A percentile compares a stretch with the other conserved stretches of the same genome.
Conservation (phyloP, 2,329 filamentous ascomycete species). For the Microsporum ferrugineum region DNA sequence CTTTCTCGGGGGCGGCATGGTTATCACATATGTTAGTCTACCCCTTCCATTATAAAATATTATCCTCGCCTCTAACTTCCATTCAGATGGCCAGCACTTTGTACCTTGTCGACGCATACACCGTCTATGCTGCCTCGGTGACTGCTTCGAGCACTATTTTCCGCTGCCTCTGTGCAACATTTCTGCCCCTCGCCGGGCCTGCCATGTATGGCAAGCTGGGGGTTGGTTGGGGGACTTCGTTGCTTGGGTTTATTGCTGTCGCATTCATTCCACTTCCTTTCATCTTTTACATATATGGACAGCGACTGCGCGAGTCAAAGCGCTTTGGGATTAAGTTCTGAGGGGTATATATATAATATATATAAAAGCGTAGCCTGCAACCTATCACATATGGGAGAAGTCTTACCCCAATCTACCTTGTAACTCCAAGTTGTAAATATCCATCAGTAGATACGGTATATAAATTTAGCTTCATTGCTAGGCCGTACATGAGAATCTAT, state of each 20-base stretch:
- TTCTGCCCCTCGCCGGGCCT: constrained; percentile 42
- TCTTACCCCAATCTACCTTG: too few species aligned
- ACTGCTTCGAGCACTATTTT: constrained; percentile 41
- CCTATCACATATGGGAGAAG: background rate
- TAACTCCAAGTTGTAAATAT: too few species aligned
- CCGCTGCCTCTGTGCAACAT: constrained; percentile 42
- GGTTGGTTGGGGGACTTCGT: constrained; percentile 48
- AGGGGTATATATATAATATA: background rate
- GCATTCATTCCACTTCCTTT: constrained; percentile 34
- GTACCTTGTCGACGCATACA: constrained; percentile 44
- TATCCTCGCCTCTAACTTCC: background rate
- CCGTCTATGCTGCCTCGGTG: constrained; percentile 27
- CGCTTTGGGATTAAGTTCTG: constrained; percentile 18
- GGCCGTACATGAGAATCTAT: too few species aligned
- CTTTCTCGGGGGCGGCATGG: constrained; percentile 2
- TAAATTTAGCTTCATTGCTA: too few species aligned
- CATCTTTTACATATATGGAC: constrained; percentile 31
- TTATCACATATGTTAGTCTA: constrained; percentile 11
- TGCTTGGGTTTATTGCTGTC: constrained; percentile 45
- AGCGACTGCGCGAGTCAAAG: constrained; percentile 24
- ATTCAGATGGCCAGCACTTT: constrained; percentile 1
- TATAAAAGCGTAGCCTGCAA: background rate
- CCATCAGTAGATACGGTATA: too few species aligned
- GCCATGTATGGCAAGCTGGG: constrained; percentile 51
- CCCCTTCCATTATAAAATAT: background rate